Evolutionary conservation across 805 yeast species (phyloP).

Genomic region (Yamadazyma laniorum): DNA sequence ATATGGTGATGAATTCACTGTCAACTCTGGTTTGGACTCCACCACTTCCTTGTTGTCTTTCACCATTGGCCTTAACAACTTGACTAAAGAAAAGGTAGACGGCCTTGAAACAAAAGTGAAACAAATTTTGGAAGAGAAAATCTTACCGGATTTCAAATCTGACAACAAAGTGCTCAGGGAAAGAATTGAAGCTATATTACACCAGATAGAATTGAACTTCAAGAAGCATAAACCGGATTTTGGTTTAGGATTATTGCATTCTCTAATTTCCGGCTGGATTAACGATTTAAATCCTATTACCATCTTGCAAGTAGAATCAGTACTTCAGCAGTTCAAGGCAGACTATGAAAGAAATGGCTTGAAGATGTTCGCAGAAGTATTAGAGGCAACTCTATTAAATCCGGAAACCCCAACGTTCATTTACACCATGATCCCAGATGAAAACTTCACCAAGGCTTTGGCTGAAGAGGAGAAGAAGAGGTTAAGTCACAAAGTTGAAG

Average conservation of each 20-base stretch:
- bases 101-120: constrained; percentile 48
- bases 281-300: constrained; percentile 77
- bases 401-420: constrained; percentile 54
- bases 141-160: constrained; percentile 31
- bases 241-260: constrained; percentile 74
- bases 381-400: constrained; percentile 50
- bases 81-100: constrained; percentile 46
- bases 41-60: constrained; percentile 75
- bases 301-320: constrained; percentile 60
- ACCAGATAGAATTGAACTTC: constrained; percentile 79
- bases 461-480: constrained; percentile 56
- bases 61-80: constrained; percentile 83
- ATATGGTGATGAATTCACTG: constrained; percentile 78
- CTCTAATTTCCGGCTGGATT: constrained; percentile 82
- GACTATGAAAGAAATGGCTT: constrained; percentile 54
- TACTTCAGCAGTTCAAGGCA: constrained; percentile 56
- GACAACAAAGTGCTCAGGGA: constrained; percentile 24
- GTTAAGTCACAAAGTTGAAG: constrained; percentile 41
- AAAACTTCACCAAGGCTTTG: constrained; percentile 49
- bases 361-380: constrained; percentile 55
- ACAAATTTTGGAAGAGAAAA: constrained; percentile 44
- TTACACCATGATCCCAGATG: constrained; percentile 75
- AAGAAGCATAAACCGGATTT: constrained; percentile 88
- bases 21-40: constrained; percentile 84
- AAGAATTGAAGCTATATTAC: constrained; percentile 79